Conservation (phyloP, 306 rosid genomes). For the Hippophae tibetana region DNA sequence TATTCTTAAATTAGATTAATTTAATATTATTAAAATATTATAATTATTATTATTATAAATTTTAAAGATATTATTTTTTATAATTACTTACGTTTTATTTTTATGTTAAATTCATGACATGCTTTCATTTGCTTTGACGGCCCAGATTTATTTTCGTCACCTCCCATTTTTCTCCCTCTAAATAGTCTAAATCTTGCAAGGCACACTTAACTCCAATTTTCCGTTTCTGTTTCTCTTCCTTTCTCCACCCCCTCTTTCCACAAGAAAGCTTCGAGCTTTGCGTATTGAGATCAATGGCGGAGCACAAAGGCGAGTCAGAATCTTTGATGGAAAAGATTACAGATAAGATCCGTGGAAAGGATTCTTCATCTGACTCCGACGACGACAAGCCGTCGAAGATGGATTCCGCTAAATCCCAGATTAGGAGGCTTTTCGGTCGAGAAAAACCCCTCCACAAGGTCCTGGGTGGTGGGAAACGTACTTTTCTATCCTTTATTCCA, state of each 20-base stretch:
- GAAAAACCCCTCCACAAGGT: conserved; percentile 72
- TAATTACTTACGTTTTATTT: no score
- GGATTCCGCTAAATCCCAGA: conserved; percentile 24
- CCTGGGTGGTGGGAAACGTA: conserved; percentile 80
- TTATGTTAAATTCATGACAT: no score
- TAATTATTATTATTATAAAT: no score
- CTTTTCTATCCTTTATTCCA: neutral
- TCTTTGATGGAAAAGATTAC: conserved; percentile 34
- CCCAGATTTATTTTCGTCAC: conserved; percentile 15
- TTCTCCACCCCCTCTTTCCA: conserved; percentile 9
- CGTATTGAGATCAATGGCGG: conserved; percentile 30
- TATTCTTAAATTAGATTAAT: no score
- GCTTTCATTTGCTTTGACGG: conserved; percentile 6
- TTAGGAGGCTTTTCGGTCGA: conserved; percentile 65
- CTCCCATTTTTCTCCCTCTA: no score
- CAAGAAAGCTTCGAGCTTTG: neutral
- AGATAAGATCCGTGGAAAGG: conserved; percentile 36
- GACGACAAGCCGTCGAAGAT: conserved; percentile 18
- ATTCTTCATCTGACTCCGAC: conserved; percentile 34
- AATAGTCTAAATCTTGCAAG: no score
- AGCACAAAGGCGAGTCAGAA: conserved; percentile 21
- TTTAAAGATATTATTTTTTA: no score
- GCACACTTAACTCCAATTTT: no score
- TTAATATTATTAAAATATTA: no score
- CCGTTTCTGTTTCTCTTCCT: neutral